Conservation (phyloP, 768 basidiomycete species). For the Tephrocybe sp. region DNA sequence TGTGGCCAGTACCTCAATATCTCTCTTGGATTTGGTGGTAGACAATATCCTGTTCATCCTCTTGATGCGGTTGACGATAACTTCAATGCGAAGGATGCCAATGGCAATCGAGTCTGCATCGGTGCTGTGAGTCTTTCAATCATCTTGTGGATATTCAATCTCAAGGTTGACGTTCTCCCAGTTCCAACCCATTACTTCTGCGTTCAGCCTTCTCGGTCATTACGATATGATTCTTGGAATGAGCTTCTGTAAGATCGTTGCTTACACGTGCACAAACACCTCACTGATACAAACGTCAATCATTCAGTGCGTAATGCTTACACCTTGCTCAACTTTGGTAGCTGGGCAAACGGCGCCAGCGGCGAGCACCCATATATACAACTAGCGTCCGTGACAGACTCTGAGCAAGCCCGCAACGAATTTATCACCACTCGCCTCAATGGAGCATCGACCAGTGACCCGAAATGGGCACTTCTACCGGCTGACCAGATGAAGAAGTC, state of each 20-base stretch:
- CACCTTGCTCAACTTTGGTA: slow-evolving; percentile 68
- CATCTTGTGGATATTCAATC: not conserved
- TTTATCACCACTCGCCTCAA: slow-evolving; percentile 62
- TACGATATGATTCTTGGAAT: slow-evolving; percentile 85
- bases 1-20: slow-evolving; percentile 70
- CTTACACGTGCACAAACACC: not conserved
- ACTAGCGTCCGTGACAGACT: slow-evolving; percentile 57
- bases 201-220: slow-evolving; percentile 72
- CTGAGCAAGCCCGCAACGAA: slow-evolving; percentile 53
- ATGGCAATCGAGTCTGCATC: slow-evolving; percentile 58
- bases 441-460: slow-evolving; percentile 50
- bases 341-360: slow-evolving; percentile 52
- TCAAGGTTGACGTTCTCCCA: slow-evolving; percentile 30
- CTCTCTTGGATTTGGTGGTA: slow-evolving; percentile 69
- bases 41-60: slow-evolving; percentile 67
- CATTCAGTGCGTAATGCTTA: slow-evolving; percentile 71
- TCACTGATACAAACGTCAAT: slow-evolving; percentile 9
- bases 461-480: slow-evolving; percentile 61
- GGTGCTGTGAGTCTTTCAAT: slow-evolving; percentile 51
- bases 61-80: slow-evolving; percentile 66
- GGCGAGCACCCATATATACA: slow-evolving; percentile 66
- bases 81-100: slow-evolving; percentile 41
- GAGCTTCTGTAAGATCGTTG: slow-evolving; percentile 61
- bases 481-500: slow-evolving; percentile 55
- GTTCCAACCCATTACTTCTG: slow-evolving; percentile 83